Evolutionary conservation across 106 monocot species (phyloP).

Genomic region (Acanthochlamys bracteata): DNA sequence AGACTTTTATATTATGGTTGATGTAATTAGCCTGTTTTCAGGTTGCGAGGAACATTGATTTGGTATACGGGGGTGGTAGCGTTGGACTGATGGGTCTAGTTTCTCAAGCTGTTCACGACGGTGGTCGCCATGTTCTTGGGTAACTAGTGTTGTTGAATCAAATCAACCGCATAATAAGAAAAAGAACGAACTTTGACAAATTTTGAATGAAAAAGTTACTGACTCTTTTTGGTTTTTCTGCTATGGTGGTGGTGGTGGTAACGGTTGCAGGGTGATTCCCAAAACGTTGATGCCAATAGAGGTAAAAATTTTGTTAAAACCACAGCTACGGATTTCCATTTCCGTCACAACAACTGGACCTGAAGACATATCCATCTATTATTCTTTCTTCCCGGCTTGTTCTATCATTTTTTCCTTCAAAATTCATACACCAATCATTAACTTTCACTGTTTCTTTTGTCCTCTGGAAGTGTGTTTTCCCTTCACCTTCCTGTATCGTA

Average conservation of each 20-base stretch:
- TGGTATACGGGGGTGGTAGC: constrained; percentile 56
- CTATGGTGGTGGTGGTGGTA: not conserved
- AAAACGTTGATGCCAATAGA: constrained; percentile 17
- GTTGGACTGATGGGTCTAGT: constrained; percentile 58
- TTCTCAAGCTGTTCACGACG: constrained; percentile 46
- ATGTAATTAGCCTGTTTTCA: not conserved
- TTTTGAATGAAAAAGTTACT: too few species aligned
- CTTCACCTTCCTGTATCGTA: too few species aligned
- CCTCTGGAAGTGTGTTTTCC: too few species aligned
- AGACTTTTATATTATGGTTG: not conserved
- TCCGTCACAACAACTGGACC: not conserved
- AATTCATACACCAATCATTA: not conserved
- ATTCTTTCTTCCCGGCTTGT: not conserved
- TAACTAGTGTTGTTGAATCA: not conserved
- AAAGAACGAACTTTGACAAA: too few species aligned
- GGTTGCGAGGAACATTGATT: constrained; percentile 50
- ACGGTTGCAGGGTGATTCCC: constrained; percentile 8
- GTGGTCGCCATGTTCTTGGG: constrained; percentile 57
- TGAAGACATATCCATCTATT: not conserved
- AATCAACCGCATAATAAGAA: too few species aligned
- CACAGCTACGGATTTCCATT: not conserved
- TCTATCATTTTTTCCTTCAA: not conserved
- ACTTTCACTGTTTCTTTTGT: too few species aligned
- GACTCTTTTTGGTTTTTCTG: constrained; percentile 5
- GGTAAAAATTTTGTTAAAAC: not conserved